A percentile compares a stretch with the other conserved stretches of the same genome.
Evolutionary conservation across 2,329 filamentous ascomycete species (phyloP).

Genomic region (Epichloe baconii): DNA sequence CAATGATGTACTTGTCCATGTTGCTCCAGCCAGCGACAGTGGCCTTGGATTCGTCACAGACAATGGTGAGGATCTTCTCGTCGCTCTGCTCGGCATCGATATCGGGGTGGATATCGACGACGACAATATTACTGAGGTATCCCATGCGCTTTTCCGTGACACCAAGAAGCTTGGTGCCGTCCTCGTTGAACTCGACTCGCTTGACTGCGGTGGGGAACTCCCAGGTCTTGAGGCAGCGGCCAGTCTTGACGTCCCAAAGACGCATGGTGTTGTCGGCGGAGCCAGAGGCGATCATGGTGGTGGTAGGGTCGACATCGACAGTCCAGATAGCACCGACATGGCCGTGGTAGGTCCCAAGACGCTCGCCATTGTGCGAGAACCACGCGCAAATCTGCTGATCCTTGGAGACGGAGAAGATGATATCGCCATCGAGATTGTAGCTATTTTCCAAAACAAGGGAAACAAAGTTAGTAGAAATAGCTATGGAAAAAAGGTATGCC

Average conservation of each 20-base stretch:
- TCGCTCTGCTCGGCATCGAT: slow-evolving; percentile 71
- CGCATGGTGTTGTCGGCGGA: slow-evolving; percentile 97
- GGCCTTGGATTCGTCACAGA: slow-evolving; percentile 91
- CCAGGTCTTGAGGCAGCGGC: slow-evolving; percentile 91
- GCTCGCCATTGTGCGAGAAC: slow-evolving; percentile 96
- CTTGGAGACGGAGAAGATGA: slow-evolving; percentile 91
- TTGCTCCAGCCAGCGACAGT: slow-evolving; percentile 97
- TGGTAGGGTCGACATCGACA: slow-evolving; percentile 88
- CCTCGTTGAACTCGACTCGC: slow-evolving; percentile 92
- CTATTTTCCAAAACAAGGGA: slow-evolving; percentile 24
- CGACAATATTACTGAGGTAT: slow-evolving; percentile 84
- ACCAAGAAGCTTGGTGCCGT: slow-evolving; percentile 78
- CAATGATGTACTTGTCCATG: slow-evolving; percentile 89
- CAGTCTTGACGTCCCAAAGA: slow-evolving; percentile 90
- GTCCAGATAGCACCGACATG: slow-evolving; percentile 99
- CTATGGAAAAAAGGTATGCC: neutral
- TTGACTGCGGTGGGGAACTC: slow-evolving; percentile 96
- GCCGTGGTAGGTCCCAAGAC: slow-evolving; percentile 89
- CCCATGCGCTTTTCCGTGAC: slow-evolving; percentile 99
- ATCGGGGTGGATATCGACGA: slow-evolving; percentile 79
- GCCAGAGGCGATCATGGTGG: slow-evolving; percentile 82
- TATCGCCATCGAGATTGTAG: slow-evolving; percentile 89
- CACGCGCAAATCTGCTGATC: slow-evolving; percentile 95
- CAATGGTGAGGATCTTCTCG: slow-evolving; percentile 74
- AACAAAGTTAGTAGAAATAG: slow-evolving; percentile 1